Base-by-base conservation (phyloP, 768 basidiomycete species). In the Amanita brunnescens region DNA sequence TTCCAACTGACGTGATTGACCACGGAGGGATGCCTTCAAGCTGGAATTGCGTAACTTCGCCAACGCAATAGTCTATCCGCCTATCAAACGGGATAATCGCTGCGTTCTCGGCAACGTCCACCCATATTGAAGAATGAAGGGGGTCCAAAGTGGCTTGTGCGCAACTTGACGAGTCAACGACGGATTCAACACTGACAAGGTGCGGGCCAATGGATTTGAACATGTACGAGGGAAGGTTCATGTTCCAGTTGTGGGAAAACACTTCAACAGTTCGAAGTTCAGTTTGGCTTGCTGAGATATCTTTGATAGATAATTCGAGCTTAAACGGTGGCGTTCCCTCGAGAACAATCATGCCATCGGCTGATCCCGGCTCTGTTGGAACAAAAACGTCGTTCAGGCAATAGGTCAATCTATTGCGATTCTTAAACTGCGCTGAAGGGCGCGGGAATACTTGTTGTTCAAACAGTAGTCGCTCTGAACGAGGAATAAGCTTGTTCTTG, bases 81-180 rank as follows among this genome's bases (percentile, higher is more conserved):
- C 83, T 72, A 58, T 87, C 86, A 57, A 92, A 80, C 5, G 95
- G 86, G 41, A 91, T 77, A 49, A 99, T 92, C 10, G 90, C 82
- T 7, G 96, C 96, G 1, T 91, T 91, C 67, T 99, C 96, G 2
- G 92, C 90, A n/a, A 98, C 92, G 58, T 97, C 91, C 10, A 93
- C 78, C 85, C 85, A 87, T 34, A 89, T 75, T 14, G 80, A 79
- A 48, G 78, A 75, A 29, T 68, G 67, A 32, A 78, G 63, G 2
- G 81, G 80, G 54, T 88, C 80, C 12, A 85, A 71, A 32, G 77
- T 70, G 12, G 81, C 78, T 51, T 91, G 85, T 46, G 83, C 84
- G 66, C 96, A 98, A 29, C 76, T 80, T 4, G 86, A 89, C 13
- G 85, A 77, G 67, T 99, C 96, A 10, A 72, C 69, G 9, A 98